Percentiles rank a stretch among this genome's conserved stretches.
These are phyloP conservation scores for Zizania latifolia DNA, from an alignment of 176 grass and related monocot species.

Conservation along the genomic window DNA sequence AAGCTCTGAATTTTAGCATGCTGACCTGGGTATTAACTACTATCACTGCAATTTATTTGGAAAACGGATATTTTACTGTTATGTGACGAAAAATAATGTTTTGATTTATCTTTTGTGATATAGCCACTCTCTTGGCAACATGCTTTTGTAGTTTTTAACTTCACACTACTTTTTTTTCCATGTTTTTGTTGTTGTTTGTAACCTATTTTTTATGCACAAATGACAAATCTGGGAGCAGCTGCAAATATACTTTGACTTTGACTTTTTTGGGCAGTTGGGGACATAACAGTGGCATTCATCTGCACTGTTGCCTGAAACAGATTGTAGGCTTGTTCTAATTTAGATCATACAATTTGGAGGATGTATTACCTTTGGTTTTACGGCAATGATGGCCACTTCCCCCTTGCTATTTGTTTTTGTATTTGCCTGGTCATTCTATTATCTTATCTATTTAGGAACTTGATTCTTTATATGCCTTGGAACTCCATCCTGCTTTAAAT, in stretches of 20 bases:
- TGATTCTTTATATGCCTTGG: background rate
- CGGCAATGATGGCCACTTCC: background rate
- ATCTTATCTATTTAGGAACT: background rate
- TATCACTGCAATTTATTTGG: background rate
- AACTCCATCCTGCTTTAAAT: background rate
- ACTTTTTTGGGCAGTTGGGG: background rate
- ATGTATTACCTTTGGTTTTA: background rate
- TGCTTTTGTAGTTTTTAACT: background rate
- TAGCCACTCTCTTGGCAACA: background rate
- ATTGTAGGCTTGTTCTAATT: background rate
- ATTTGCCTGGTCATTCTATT: background rate
- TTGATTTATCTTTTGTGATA: background rate
- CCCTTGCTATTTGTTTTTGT: background rate
- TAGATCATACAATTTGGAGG: background rate
- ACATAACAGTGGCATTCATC: background rate
- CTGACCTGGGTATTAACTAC: background rate
- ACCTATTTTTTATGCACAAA: background rate
- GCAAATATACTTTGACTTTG: background rate
- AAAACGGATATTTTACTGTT: background rate
- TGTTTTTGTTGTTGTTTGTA: background rate
- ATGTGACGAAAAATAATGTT: background rate
- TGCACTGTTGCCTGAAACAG: background rate
- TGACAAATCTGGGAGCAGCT: background rate
- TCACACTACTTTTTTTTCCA: background rate
- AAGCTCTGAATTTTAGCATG: background rate